These are phyloP conservation scores for Sinapis alba DNA, from an alignment of 441 rosid genomes.

Conservation along the genomic window DNA sequence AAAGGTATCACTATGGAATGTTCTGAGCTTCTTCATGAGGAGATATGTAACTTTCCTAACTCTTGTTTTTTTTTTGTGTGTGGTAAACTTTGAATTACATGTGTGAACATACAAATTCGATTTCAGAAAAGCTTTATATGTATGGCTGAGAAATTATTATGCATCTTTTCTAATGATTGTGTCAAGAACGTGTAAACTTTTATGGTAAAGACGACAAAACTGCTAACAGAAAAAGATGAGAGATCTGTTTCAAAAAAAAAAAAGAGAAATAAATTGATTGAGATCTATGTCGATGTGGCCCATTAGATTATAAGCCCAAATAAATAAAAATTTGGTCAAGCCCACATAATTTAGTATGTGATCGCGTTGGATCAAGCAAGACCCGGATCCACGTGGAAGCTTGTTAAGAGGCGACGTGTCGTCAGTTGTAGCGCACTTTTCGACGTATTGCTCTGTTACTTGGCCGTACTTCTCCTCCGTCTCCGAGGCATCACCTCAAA, in stretches of 20 bases:
- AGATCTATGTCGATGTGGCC: background rate
- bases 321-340: background rate
- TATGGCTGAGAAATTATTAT: background rate
- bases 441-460: constrained; percentile 19
- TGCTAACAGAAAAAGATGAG: background rate
- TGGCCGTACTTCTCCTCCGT: constrained; percentile 19
- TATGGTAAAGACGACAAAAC: constrained; percentile 3
- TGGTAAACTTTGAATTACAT: background rate
- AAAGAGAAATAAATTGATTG: background rate
- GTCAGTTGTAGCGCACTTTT: constrained; percentile 19
- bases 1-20: background rate
- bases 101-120: background rate
- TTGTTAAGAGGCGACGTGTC: constrained; percentile 27
- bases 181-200: background rate
- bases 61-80: background rate
- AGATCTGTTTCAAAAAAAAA: background rate
- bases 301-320: background rate
- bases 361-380: background rate
- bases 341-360: background rate
- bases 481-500: no score
- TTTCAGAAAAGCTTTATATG: background rate
- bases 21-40: background rate
- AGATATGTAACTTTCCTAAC: background rate
- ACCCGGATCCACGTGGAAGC: constrained; percentile 17
- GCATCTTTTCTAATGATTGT: background rate